Base-by-base conservation (phyloP, 352 stramenopile species). In the Aphanomyces cochlioides region DNA sequence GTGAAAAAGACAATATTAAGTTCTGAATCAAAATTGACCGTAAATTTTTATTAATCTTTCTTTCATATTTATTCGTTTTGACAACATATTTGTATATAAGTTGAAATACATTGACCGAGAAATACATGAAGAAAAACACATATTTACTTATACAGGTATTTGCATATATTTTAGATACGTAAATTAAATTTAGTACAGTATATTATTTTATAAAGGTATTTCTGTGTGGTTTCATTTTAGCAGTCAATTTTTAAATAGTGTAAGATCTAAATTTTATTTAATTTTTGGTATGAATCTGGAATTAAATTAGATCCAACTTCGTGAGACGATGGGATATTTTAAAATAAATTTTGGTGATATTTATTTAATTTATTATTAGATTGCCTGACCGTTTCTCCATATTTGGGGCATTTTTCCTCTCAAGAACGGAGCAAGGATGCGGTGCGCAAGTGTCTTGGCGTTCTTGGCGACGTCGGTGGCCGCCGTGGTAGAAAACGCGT, bases 241-340 rank as follows among this genome's bases (percentile, higher is more conserved):
- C 54, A 61, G 54, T 61, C 54, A 61, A 28, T 61, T 61, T 37
- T 7, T 7, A 61, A 61, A 61, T 61, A 61, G 54, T 41, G 54
- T 61, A 3, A 12, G 1, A 17, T 12, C 43, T 2, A 41, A 40
- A 40, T 61, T 8, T 28, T 61, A 37, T 41, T 28, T 13, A 15
- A 40, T 3, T 61, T 61, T 39, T 21, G 43, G 43, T 61, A 12
- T 37, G n/a, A 13, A 7, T 7, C 17, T 40, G 1, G 12, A 17
- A 61, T 41, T 37, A 13, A 13, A 39, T 7, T 7, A 17, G 1
- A 61, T 61, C 3, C 21, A 37, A n/a, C 17, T 7, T 61, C 7
- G 12, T 43, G 37, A 1, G n/a, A 45, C 3, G 43, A 61, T 8
- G 50, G 7, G 8, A 28, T 28, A 19, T 36, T 12, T 36, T 58